A percentile compares a stretch with the other conserved stretches of the same genome.
Conservation (phyloP, 78 protist species). For the slime mould (Dictyostelium discoideum) region DNA sequence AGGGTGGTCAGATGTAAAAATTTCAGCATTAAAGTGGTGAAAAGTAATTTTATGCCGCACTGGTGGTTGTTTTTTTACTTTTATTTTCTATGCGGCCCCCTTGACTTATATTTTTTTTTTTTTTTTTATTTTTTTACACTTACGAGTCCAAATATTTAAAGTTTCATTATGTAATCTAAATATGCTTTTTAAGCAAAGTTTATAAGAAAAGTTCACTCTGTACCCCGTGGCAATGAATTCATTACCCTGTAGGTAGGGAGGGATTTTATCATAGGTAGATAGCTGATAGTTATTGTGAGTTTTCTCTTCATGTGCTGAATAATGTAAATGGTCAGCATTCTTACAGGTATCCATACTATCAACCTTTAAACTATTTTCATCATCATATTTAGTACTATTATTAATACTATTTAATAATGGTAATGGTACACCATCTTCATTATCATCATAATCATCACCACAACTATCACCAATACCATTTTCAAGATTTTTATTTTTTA, state of each 20-base stretch:
- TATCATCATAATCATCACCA: neutral
- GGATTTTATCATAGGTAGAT: conserved; percentile 17
- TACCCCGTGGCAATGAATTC: conserved; percentile 43
- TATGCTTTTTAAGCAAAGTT: conserved; percentile 39
- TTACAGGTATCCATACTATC: neutral
- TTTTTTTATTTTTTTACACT: neutral
- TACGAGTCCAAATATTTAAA: conserved; percentile 70
- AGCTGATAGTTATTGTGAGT: neutral
- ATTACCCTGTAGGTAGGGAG: conserved; percentile 54
- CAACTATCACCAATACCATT: neutral
- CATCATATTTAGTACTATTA: neutral
- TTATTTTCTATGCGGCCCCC: too few species aligned
- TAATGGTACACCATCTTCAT: neutral
- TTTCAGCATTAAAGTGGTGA: too few species aligned
- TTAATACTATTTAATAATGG: neutral
- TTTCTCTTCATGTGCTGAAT: conserved; percentile 18
- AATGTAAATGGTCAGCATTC: neutral
- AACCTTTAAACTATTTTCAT: neutral
- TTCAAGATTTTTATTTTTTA: neutral
- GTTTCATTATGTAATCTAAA: conserved; percentile 63
- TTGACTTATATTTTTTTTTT: too few species aligned
- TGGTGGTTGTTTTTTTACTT: too few species aligned
- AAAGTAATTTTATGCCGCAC: too few species aligned
- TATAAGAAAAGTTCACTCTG: conserved; percentile 37
- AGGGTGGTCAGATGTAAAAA: too few species aligned